Evolutionary conservation across 192 early-diverging fungal genomes (phyloP).

Genomic region (Coemansia asiatica): DNA sequence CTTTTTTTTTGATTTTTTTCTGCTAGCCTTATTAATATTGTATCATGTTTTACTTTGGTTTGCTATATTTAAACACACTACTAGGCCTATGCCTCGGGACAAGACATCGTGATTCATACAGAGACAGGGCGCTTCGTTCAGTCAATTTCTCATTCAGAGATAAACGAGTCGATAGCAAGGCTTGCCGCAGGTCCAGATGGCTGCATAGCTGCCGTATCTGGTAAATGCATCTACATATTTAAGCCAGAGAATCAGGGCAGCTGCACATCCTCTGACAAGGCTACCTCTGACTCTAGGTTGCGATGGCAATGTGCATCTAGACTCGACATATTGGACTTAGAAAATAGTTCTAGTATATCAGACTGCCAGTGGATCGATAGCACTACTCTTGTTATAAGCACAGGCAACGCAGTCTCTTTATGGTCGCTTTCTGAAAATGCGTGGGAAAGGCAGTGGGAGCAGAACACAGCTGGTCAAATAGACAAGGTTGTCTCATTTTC

Average conservation of each 20-base stretch:
- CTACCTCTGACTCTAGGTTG: not conserved
- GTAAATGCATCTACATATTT: constrained; percentile 16
- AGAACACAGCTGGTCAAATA: constrained; percentile 13
- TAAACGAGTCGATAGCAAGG: constrained; percentile 16
- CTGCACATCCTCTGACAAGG: not conserved
- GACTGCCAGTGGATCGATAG: constrained; percentile 31
- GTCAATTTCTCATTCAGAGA: constrained; percentile 20
- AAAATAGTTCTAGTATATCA: not conserved
- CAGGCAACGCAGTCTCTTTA: constrained; percentile 12
- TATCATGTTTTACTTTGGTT: no score
- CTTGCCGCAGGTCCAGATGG: constrained; percentile 19
- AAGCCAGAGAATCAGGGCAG: not conserved
- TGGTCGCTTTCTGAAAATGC: constrained; percentile 10
- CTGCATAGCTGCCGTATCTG: constrained; percentile 24
- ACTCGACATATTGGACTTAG: not conserved
- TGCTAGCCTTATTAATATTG: no score
- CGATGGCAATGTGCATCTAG: constrained; percentile 20
- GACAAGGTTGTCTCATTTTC: constrained; percentile 16
- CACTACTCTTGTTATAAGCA: constrained; percentile 12
- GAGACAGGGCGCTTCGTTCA: constrained; percentile 23
- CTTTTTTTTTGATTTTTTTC: no score
- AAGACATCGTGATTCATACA: constrained; percentile 38
- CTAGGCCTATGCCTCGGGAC: constrained; percentile 48
- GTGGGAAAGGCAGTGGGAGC: constrained; percentile 16
- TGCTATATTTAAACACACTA: no score